Conservation (phyloP, 2,329 filamentous ascomycete species). For the Pezicula carpinea region DNA sequence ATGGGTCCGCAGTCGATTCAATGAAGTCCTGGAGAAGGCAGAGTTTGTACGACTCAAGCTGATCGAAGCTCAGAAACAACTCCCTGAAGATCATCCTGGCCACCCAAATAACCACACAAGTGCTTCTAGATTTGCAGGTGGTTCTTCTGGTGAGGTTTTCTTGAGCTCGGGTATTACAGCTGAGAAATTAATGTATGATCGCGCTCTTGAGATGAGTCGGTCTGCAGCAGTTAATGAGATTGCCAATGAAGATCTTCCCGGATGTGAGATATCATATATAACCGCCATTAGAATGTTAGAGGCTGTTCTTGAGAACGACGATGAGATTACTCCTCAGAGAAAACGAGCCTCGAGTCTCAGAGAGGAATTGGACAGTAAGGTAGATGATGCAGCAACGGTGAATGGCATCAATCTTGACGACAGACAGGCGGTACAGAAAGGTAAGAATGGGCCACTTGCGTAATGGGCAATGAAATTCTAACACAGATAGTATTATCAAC, state of each 20-base stretch:
- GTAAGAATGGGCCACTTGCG: slow-evolving; percentile 46
- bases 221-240: slow-evolving; percentile 94
- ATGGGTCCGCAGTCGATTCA: slow-evolving; percentile 92
- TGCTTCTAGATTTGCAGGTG: slow-evolving; percentile 42
- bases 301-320: slow-evolving; percentile 84
- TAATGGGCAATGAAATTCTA: slow-evolving; percentile 24
- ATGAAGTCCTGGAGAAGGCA: slow-evolving; percentile 94
- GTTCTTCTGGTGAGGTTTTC: slow-evolving; percentile 70
- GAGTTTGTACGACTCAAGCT: slow-evolving; percentile 89
- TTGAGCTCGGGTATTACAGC: slow-evolving; percentile 87
- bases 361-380: slow-evolving; percentile 34
- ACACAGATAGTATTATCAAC: slow-evolving; percentile 52
- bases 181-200: slow-evolving; percentile 97
- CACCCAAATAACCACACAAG: slow-evolving; percentile 76
- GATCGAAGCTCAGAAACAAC: slow-evolving; percentile 75
- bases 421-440: slow-evolving; percentile 66
- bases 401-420: slow-evolving; percentile 63
- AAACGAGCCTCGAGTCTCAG: slow-evolving; percentile 34
- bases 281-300: slow-evolving; percentile 94
- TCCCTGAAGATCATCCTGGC: slow-evolving; percentile 80
- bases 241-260: slow-evolving; percentile 78
- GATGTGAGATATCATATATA: slow-evolving; percentile 88
- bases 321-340: slow-evolving; percentile 43
- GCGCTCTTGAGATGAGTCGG: slow-evolving; percentile 93
- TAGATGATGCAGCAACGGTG: slow-evolving; percentile 45